Evolutionary conservation across 768 basidiomycete species (phyloP).

Genomic region (Suillus tomentosus): DNA sequence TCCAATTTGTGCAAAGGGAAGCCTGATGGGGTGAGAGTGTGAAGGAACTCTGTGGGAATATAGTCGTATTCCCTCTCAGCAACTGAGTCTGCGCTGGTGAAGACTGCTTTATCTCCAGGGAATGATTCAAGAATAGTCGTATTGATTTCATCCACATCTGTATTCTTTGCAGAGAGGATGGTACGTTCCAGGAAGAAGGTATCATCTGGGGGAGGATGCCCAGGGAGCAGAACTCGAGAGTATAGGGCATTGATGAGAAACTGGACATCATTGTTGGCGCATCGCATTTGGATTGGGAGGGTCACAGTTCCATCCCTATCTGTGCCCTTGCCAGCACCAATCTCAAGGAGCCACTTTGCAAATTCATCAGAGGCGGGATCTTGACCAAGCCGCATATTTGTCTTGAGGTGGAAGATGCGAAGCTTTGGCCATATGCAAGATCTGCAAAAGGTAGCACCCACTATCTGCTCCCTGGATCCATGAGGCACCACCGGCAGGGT

Average conservation of each 20-base stretch:
- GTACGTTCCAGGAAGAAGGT: conserved; percentile 31
- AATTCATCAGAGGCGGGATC: conserved; percentile 30
- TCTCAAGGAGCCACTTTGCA: conserved; percentile 39
- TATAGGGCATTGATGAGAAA: conserved; percentile 24
- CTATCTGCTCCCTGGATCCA: conserved; percentile 40
- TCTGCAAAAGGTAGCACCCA: conserved; percentile 35
- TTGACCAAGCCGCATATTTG: conserved; percentile 45
- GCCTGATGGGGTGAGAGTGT: conserved; percentile 36
- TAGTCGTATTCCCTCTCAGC: conserved; percentile 25
- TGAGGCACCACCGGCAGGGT: conserved; percentile 44
- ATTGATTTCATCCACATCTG: conserved; percentile 37
- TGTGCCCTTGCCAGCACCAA: conserved; percentile 36
- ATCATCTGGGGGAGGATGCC: conserved; percentile 19
- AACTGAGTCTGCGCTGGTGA: conserved; percentile 33
- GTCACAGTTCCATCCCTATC: conserved; percentile 24
- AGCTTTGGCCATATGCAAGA: too few relatives aligned
- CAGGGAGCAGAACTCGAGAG: conserved; percentile 19
- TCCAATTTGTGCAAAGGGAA: conserved; percentile 41
- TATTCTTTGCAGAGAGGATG: conserved; percentile 34
- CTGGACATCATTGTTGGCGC: conserved; percentile 5
- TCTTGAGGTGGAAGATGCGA: too few relatives aligned
- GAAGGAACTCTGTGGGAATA: conserved; percentile 41
- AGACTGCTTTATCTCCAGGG: conserved; percentile 24
- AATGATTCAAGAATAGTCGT: conserved; percentile 26
- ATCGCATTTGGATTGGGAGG: conserved; percentile 29